Percentiles rank a stretch among this genome's conserved stretches.
Conservation (phyloP, 257 asterid species). For the Solanum habrochaites region DNA sequence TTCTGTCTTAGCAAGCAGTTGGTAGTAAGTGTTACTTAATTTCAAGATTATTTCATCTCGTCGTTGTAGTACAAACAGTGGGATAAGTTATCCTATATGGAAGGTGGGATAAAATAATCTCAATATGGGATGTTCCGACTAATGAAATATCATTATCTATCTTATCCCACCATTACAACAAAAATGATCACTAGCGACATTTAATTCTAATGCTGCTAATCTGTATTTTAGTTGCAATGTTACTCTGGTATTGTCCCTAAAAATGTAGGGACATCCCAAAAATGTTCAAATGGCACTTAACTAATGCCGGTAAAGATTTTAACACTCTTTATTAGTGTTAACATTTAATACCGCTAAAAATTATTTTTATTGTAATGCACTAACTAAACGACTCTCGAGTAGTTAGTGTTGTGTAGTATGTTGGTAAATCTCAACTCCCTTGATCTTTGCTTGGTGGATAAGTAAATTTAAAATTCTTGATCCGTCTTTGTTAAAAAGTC, state of each 20-base stretch:
- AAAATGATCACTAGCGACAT: too few species aligned
- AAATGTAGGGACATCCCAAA: too few species aligned
- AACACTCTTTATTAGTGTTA: too few species aligned
- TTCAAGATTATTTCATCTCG: neutral
- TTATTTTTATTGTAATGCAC: too few species aligned
- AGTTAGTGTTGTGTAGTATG: neutral
- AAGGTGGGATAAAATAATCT: neutral
- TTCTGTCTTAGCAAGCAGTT: too few species aligned
- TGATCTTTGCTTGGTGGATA: neutral
- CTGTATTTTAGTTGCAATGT: too few species aligned
- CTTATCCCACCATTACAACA: too few species aligned
- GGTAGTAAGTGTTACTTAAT: neutral
- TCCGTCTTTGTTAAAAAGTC: neutral
- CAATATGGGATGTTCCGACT: neutral
- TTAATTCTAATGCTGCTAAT: too few species aligned
- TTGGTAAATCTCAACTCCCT: neutral
- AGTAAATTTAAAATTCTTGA: neutral
- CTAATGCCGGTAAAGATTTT: too few species aligned
- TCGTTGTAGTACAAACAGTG: neutral
- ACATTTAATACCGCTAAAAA: too few species aligned
- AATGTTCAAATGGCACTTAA: too few species aligned
- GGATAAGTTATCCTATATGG: neutral
- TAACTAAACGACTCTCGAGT: neutral
- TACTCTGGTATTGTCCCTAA: too few species aligned
- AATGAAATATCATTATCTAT: neutral